phyloP scores from a whole-genome alignment of 2,329 filamentous ascomycete species.

The Aphanocladium album region DNA sequence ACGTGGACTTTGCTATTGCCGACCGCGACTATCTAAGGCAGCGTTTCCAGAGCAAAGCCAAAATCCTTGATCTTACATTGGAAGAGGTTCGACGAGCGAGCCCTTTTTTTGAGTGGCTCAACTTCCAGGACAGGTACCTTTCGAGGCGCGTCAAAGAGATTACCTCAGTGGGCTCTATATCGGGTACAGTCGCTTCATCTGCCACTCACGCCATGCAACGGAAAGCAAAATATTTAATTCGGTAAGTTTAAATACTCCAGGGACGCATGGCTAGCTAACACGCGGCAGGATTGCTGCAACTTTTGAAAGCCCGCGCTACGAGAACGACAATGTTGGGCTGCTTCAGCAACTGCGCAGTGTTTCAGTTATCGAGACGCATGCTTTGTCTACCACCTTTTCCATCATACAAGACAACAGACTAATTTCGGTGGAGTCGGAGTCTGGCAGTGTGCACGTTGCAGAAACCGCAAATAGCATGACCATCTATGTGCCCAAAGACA shows the following conservation, averaged over 20 bases:
- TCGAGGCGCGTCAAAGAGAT: slow-evolving; percentile 29
- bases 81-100: slow-evolving; percentile 26
- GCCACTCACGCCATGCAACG: slow-evolving; percentile 22
- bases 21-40: slow-evolving; percentile 27
- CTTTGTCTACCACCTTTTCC: slow-evolving; percentile 24
- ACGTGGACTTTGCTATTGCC: slow-evolving; percentile 27
- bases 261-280: background rate
- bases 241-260: slow-evolving; percentile 22
- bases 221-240: slow-evolving; percentile 27
- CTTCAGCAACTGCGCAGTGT: background rate
- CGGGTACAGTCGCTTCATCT: slow-evolving; percentile 18
- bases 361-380: slow-evolving; percentile 25
- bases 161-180: slow-evolving; percentile 21
- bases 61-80: slow-evolving; percentile 31
- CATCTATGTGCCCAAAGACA: slow-evolving; percentile 28
- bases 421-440: slow-evolving; percentile 16
- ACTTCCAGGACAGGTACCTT: slow-evolving; percentile 27
- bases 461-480: slow-evolving; percentile 19
- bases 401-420: slow-evolving; percentile 23
- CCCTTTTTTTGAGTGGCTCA: slow-evolving; percentile 30
- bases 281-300: background rate
- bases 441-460: slow-evolving; percentile 25
- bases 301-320: background rate
- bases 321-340: background rate
- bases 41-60: slow-evolving; percentile 25